Base-by-base conservation (phyloP, 768 basidiomycete species). In the Phanerochaete sordida region DNA sequence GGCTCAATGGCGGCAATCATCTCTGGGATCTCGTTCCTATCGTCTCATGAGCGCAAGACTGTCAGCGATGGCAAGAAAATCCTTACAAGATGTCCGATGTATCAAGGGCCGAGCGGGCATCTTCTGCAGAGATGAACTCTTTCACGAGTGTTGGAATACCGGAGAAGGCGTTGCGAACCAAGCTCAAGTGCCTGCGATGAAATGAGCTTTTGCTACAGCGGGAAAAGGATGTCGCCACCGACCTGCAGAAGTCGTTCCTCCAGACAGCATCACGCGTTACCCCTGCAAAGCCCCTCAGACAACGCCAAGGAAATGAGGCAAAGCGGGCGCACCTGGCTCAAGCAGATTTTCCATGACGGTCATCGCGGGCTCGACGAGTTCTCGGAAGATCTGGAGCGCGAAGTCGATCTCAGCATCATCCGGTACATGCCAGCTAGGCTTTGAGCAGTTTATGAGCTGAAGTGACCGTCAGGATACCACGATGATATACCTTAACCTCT, bases 201-300 rank as follows among this genome's bases (percentile, higher is more conserved):
- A 35, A 28, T 50, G 8, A 30, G 30, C 9, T 39, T 30, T 2
- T 30, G 31, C n/a, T 28, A 55, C 15, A 33, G 45, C 56, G 27
- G 31, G 30, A 74, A 79, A 43, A 31, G n/a, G n/a, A n/a, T n/a
- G n/a, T n/a, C n/a, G n/a, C n/a, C n/a, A n/a, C n/a, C n/a, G n/a
- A 86, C 81, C 91, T 82, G 75, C 92, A 94, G 68, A 94, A 92
- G 63, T 94, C 90, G 70, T 92, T 93, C 13, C 87, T 80, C 92
- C 92, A 95, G 16, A 80, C 63, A 16, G 81, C 80, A 70, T 89
- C 81, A 23, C 85, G 80, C 27, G 74, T 65, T 45, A 77, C 67
- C 48, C 74, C 82, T 83, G 57, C 44, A 33, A 50, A 53, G 43
- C 50, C 35, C 63, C 46, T 16, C 28, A 24, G 27, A 63, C n/a